phyloP scores from a whole-genome alignment of 208 protist genomes.

The Leishmania tarentolae region DNA sequence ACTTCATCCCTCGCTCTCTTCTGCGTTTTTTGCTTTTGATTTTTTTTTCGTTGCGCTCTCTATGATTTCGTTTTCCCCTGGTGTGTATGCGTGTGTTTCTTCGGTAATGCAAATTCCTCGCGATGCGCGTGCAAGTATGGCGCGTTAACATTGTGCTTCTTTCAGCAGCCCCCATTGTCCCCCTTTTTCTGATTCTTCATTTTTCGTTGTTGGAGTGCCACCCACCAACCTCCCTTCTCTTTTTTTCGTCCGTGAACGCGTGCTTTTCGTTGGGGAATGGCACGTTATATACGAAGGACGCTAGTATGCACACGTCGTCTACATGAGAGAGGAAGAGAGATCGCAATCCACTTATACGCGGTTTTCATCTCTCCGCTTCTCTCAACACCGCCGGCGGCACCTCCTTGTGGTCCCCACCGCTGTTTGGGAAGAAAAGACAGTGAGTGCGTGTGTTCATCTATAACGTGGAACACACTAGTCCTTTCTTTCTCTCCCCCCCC shows the following conservation, averaged over 20 bases:
- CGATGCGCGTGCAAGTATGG: not conserved
- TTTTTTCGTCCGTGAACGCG: no score
- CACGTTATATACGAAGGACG: not conserved
- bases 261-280: not conserved
- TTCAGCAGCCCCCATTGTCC: not conserved
- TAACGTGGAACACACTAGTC: not conserved
- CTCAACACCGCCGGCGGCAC: not conserved
- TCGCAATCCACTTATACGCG: not conserved
- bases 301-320: not conserved
- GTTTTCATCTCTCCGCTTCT: not conserved
- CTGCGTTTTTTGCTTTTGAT: conserved; percentile 11
- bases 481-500: not conserved
- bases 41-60: not conserved
- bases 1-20: not conserved
- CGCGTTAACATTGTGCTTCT: not conserved
- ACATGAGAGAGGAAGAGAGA: not conserved
- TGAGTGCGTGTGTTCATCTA: not conserved
- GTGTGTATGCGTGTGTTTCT: not conserved
- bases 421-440: not conserved
- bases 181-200: not conserved
- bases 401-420: not conserved
- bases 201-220: not conserved
- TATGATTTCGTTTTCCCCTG: not conserved
- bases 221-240: no score
- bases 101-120: not conserved